phyloP scores from a whole-genome alignment of 306 rosid species.

The Castanea mollissima region DNA sequence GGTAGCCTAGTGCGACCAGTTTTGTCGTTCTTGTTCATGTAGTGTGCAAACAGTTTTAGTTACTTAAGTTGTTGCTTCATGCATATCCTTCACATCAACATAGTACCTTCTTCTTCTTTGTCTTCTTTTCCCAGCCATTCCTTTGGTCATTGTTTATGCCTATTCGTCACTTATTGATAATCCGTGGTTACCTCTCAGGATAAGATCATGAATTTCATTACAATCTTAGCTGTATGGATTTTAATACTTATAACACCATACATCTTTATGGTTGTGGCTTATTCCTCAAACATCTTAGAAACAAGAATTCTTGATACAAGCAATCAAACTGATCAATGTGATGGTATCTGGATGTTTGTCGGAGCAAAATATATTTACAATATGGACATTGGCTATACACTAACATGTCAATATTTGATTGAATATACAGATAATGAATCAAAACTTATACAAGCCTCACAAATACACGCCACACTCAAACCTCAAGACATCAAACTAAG shows the following conservation, averaged over 20 bases:
- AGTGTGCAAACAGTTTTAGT: not conserved
- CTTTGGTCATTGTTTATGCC: not conserved
- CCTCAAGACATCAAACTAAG: constrained; percentile 9
- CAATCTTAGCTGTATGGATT: too few species aligned
- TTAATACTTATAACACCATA: not conserved
- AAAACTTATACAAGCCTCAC: not conserved
- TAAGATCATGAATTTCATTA: not conserved
- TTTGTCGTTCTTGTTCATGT: not conserved
- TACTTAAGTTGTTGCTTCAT: not conserved
- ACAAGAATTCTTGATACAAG: not conserved
- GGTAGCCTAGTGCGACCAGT: too few species aligned
- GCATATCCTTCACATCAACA: not conserved
- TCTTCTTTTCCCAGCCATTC: not conserved
- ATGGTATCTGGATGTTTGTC: not conserved
- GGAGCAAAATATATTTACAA: not conserved
- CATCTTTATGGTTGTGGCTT: not conserved
- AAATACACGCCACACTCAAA: constrained; percentile 14
- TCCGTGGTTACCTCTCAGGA: not conserved
- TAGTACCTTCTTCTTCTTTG: not conserved
- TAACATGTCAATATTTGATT: not conserved
- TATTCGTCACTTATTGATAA: not conserved
- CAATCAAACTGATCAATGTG: not conserved
- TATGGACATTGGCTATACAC: not conserved
- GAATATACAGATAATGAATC: not conserved
- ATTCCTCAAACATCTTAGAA: not conserved